These are phyloP conservation scores for Fusarium devonianum DNA, from an alignment of 2,329 filamentous ascomycete genomes.

Conservation along the genomic window DNA sequence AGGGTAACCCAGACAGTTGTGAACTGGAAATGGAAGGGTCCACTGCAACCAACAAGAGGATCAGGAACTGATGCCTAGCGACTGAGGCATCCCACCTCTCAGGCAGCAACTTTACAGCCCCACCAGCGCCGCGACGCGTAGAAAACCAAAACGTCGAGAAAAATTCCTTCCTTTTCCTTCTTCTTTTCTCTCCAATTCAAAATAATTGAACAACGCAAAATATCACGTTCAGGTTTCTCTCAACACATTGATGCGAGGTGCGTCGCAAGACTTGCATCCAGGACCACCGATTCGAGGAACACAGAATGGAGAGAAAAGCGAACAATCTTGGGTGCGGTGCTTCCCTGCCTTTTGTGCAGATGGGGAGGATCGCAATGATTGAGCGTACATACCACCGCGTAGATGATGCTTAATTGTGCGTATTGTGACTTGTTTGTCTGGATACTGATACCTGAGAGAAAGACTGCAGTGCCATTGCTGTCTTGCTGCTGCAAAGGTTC, in stretches of 20 bases:
- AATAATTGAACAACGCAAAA: conserved; percentile 59
- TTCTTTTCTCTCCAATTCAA: conserved; percentile 41
- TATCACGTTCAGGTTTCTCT: conserved; percentile 53
- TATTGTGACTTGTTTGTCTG: conserved; percentile 5
- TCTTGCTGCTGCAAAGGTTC: no score
- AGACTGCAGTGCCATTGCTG: no score
- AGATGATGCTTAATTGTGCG: conserved; percentile 3
- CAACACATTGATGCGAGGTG: conserved; percentile 56
- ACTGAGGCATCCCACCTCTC: conserved; percentile 16
- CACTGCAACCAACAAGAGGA: no score
- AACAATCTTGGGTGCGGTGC: conserved; percentile 68
- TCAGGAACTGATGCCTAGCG: conserved; percentile 16
- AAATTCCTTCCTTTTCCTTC: conserved; percentile 15
- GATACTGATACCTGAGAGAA: neutral
- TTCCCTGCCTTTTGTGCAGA: conserved; percentile 52
- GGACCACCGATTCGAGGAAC: conserved; percentile 56
- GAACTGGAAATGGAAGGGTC: neutral
- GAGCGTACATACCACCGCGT: conserved; percentile 56
- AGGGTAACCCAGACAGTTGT: neutral
- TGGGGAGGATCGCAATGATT: conserved; percentile 68
- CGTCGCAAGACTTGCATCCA: conserved; percentile 51
- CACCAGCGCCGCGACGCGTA: conserved; percentile 25
- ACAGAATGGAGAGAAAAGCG: conserved; percentile 62
- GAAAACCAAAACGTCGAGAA: conserved; percentile 32
- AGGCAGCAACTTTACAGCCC: conserved; percentile 28